A percentile compares a stretch with the other conserved stretches of the same genome.
Evolutionary conservation across 2,329 filamentous ascomycete species (phyloP).

Genomic region (Fusarium sororula): DNA sequence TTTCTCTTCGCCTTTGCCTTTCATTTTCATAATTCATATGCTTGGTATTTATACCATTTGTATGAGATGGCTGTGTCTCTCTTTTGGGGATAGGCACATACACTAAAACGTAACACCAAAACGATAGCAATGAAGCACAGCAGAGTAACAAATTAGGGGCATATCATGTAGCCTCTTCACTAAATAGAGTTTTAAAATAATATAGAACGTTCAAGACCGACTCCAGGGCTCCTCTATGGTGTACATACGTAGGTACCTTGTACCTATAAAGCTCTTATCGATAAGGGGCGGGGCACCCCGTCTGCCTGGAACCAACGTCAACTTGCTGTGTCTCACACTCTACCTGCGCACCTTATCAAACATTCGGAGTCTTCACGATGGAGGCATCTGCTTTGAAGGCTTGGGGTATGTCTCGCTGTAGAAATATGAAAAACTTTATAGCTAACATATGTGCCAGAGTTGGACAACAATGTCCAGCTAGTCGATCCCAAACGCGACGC

Average conservation of each 20-base stretch:
- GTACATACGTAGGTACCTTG: not conserved
- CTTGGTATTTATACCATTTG: not conserved
- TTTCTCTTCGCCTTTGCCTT: not conserved
- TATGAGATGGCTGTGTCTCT: not conserved
- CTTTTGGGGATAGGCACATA: not conserved
- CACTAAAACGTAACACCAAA: not conserved
- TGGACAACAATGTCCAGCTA: constrained; percentile 85
- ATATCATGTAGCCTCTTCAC: not conserved
- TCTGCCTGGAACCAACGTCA: constrained; percentile 27
- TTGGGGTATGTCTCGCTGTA: constrained; percentile 36
- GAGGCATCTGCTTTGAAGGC: constrained; percentile 46
- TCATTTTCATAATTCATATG: not conserved
- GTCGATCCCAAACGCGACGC: constrained; percentile 89
- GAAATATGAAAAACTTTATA: not conserved
- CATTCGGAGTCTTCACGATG: constrained; percentile 35
- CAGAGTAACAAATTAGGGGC: not conserved
- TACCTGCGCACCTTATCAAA: constrained; percentile 12
- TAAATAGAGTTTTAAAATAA: not conserved
- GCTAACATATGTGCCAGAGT: constrained; percentile 64
- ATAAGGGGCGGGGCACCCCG: constrained; percentile 42
- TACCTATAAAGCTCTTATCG: constrained; percentile 38
- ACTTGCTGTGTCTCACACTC: constrained; percentile 25
- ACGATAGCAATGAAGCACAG: not conserved
- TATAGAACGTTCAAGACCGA: not conserved
- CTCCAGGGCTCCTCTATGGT: not conserved